These are phyloP conservation scores for Copromyces sp. DNA, from an alignment of 495 filamentous ascomycete genomes.

Conservation along the genomic window DNA sequence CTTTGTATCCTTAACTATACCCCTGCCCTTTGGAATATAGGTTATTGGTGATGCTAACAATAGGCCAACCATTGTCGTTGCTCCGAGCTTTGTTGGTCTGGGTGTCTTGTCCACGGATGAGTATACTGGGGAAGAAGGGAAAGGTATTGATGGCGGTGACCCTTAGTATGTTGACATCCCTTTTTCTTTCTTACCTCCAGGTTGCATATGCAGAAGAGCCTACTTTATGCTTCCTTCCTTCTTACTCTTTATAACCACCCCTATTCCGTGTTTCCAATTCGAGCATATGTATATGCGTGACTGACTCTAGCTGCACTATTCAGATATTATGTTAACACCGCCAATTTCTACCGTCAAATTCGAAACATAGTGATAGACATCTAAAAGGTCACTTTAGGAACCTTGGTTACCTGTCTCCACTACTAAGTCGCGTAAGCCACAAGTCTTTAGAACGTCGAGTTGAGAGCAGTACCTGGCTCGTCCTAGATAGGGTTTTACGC, in stretches of 20 bases:
- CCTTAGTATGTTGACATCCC: slow-evolving; percentile 19
- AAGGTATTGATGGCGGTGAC: neutral
- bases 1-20: slow-evolving; percentile 48
- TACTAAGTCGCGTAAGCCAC: slow-evolving; percentile 92
- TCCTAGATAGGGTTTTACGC: slow-evolving; percentile 65
- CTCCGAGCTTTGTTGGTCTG: slow-evolving; percentile 60
- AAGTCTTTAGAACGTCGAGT: slow-evolving; percentile 70
- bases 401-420: slow-evolving; percentile 58
- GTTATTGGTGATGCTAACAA: slow-evolving; percentile 57
- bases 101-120: slow-evolving; percentile 80
- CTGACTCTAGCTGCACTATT: neutral
- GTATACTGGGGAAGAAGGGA: slow-evolving; percentile 42
- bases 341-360: slow-evolving; percentile 92
- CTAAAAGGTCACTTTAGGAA: slow-evolving; percentile 44
- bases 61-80: slow-evolving; percentile 62
- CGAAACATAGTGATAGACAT: slow-evolving; percentile 85
- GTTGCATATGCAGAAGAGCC: no score
- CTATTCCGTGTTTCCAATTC: no score
- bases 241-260: neutral
- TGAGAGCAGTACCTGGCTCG: slow-evolving; percentile 19
- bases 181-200: no score
- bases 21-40: slow-evolving; percentile 64
- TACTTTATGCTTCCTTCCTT: no score
- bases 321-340: slow-evolving; percentile 64
- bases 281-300: neutral